Base-by-base conservation (phyloP, 2,329 filamentous ascomycete species). In the Phialemoniopsis sp. region DNA sequence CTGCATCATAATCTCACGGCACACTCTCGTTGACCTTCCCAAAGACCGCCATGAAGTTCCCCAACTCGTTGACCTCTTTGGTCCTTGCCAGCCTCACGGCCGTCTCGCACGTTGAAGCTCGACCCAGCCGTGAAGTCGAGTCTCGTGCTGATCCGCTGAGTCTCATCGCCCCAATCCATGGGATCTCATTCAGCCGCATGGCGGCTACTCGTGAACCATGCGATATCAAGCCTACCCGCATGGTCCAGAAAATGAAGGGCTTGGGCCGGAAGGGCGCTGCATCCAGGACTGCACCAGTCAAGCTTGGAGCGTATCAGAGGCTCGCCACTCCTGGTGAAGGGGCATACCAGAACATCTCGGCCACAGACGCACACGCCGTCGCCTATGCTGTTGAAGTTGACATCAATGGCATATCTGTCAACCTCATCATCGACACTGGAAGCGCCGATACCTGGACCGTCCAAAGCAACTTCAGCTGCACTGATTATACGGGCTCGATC, bases 381-480 rank as follows among this genome's bases (percentile, higher is more conserved):
- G 52, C 59, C 37, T 64, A 63, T 29, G 49, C 54, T 12, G 49
- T 56, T 5, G 42, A 53, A 12, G 50, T 52, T 1, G 16, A 40
- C 21, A 59, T 59, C 46, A 48, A 55, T 33, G 50, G 49, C 10
- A 38, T 42, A 8, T 44, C 45, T 2, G 42, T 55, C 39, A 39
- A 40, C 7, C 39, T 76, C 19, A 49, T 73, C 12, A 57, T 77
- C 34, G 71, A 76, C 46, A 74, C 71, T 0, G 72, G 68, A 17
- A 73, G 70, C 49, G 65, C 70, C 16, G 72, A 77, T 44, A 76
- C 72, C 1, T 76, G 72, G 72, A 61, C 65, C 3, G 62, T 63
- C 28, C 56, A 57, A 10, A 51, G 49, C 2, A 58, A 60, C 21
- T 73, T 72, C 44, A 50, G 53, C 32, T 76, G 72, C 45, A 51